phyloP scores from a whole-genome alignment of 306 rosid genomes.

The Malus sylvestris region DNA sequence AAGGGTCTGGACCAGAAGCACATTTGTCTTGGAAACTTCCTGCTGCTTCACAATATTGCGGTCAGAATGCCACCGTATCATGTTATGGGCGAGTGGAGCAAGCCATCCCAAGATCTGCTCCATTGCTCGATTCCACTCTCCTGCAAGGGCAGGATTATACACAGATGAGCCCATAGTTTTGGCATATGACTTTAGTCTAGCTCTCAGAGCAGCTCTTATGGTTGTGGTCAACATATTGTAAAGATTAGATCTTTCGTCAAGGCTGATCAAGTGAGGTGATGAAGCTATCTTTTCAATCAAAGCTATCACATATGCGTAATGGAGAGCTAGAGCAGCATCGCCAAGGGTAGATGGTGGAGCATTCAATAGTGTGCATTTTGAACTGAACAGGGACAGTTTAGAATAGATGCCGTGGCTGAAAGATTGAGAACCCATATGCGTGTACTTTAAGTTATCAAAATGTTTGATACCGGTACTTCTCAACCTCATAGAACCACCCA shows the following conservation, averaged over 20 bases:
- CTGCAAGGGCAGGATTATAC: slow-evolving; percentile 32
- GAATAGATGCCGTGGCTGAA: slow-evolving; percentile 33
- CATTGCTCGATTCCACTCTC: slow-evolving; percentile 39
- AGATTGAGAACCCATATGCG: slow-evolving; percentile 20
- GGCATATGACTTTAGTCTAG: slow-evolving; percentile 40
- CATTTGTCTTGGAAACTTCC: slow-evolving; percentile 22
- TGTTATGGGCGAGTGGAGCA: slow-evolving; percentile 74
- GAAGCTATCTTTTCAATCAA: slow-evolving; percentile 53
- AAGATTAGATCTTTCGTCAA: slow-evolving; percentile 44
- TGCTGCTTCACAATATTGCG: slow-evolving; percentile 60
- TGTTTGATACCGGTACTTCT: slow-evolving; percentile 19
- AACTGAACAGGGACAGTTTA: slow-evolving; percentile 34
- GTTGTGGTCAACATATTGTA: slow-evolving; percentile 56
- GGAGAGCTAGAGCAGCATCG: slow-evolving; percentile 56
- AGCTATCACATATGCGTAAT: slow-evolving; percentile 62
- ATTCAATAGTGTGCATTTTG: slow-evolving; percentile 26
- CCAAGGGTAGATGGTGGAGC: slow-evolving; percentile 59
- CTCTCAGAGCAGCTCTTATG: slow-evolving; percentile 44
- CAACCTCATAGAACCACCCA: slow-evolving; percentile 49
- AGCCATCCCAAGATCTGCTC: slow-evolving; percentile 60
- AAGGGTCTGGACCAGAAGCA: slow-evolving; percentile 70
- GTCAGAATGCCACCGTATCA: slow-evolving; percentile 67
- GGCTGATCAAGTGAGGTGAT: slow-evolving; percentile 37
- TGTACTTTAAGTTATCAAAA: not conserved
- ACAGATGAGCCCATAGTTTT: slow-evolving; percentile 27